A percentile compares a stretch with the other conserved stretches of the same genome.
Evolutionary conservation across 2,329 filamentous ascomycete genomes (phyloP).

Genomic region (Fusarium camptoceras): DNA sequence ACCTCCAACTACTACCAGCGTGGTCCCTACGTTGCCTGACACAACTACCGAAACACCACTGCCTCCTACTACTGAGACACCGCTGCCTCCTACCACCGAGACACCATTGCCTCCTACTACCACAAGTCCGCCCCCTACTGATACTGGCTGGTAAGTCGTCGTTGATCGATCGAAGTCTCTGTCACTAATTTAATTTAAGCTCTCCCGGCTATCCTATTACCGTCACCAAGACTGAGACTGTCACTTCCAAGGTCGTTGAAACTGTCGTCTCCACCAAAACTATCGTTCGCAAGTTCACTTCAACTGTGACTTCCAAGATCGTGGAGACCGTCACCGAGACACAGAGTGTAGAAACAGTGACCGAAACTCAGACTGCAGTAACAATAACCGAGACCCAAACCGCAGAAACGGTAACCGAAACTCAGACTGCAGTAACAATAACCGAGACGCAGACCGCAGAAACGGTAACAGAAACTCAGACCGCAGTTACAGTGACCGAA

Average conservation of each 20-base stretch:
- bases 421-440: background rate
- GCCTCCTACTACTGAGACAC: background rate
- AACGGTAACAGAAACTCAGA: background rate
- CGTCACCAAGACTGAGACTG: background rate
- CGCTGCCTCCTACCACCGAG: background rate
- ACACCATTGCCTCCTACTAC: background rate
- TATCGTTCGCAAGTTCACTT: background rate
- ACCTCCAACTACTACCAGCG: background rate
- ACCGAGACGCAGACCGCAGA: background rate
- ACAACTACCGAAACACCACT: slow-evolving; percentile 1
- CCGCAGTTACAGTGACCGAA: slow-evolving; percentile 9
- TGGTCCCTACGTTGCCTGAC: background rate
- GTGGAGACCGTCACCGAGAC: background rate
- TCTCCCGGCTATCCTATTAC: slow-evolving; percentile 5
- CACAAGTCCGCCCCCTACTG: slow-evolving; percentile 1
- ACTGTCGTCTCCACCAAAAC: background rate
- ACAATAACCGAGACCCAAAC: background rate
- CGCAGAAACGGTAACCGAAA: slow-evolving; percentile 4
- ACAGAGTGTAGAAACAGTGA: background rate
- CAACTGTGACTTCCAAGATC: background rate
- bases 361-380: background rate
- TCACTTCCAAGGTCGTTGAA: slow-evolving; percentile 10
- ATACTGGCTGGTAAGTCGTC: slow-evolving; percentile 19
- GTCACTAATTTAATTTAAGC: slow-evolving; percentile 9
- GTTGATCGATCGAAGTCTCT: background rate